Base-by-base conservation (phyloP, 257 asterid species). In the Sherardia arvensis region DNA sequence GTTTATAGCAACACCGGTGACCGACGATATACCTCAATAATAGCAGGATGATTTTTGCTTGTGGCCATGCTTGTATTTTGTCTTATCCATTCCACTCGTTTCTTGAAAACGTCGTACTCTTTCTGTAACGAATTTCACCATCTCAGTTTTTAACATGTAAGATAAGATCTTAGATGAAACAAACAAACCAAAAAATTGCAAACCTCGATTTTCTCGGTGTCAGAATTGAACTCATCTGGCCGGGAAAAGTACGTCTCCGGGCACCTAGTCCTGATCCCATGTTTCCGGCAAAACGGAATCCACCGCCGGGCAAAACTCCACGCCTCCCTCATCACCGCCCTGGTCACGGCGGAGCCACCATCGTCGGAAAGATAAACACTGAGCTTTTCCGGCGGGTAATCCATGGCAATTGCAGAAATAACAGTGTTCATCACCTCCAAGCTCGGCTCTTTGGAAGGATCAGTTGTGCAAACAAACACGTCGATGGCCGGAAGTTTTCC, bases 371-470 rank as follows among this genome's bases (percentile, higher is more conserved):
- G 75, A 71, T 85, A 87, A 0, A 85, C 80, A 1, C 73, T 72
- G 36, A 87, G 79, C 79, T 83, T 87, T 0, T 77, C 71, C 0
- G 78, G 68, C 0, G 95, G 94, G 40, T 87, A 87, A 48, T 87
- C 94, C 2, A 87, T 80, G 3, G 88, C 87, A 88, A 85, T 62
- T 9, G 88, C 91, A 3, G 95, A 87, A 38, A 87, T 22, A 10
- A 87, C 83, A n/a, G 93, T 87, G 76, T 87, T 87, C 95, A 87
- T 81, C 17, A 87, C 91, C 1, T 57, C 77, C 40, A 81, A 47
- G 11, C 71, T 64, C 0, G 95, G 95, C 72, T 87, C 95, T 38
- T 81, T 83, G 4, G n/a, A 23, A 0, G 88, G 83, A 51, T 87
- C 92, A 0, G 90, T 81, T 0, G 95, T 87, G 78, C 86, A 87